A percentile compares a stretch with the other conserved stretches of the same genome.
phyloP scores from a whole-genome alignment of 495 filamentous ascomycete species.

The Penicillium salamii region DNA sequence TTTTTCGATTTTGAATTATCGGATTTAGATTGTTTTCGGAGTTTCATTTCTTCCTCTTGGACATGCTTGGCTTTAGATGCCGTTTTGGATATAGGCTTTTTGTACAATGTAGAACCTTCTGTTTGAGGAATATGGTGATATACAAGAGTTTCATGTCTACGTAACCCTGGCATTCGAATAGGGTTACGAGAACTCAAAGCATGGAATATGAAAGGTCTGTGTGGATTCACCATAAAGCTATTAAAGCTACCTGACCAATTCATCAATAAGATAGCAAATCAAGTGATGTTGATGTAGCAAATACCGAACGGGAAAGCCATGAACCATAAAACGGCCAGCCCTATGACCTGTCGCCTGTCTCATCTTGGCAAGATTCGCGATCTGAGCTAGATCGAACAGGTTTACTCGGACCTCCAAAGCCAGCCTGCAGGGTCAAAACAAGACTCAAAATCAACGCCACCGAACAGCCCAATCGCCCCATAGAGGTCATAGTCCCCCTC shows the following conservation, averaged over 20 bases:
- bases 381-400: neutral
- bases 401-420: conserved; percentile 34
- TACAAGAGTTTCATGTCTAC: too few species aligned
- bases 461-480: conserved; percentile 74
- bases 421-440: conserved; percentile 55
- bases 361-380: conserved; percentile 11
- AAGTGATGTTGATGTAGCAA: neutral
- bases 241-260: too few species aligned
- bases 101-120: too few species aligned
- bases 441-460: conserved; percentile 68
- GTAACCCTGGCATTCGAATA: too few species aligned
- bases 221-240: too few species aligned
- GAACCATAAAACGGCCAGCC: conserved; percentile 12
- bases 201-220: too few species aligned
- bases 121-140: too few species aligned
- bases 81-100: too few species aligned
- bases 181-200: too few species aligned
- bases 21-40: neutral
- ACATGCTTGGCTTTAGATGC: neutral
- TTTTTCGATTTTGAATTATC: too few species aligned
- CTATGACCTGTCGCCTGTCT: conserved; percentile 5
- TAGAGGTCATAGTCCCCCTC: conserved; percentile 80
- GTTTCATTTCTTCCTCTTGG: neutral
- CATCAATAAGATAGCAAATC: too few species aligned
- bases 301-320: neutral